Base-by-base conservation (phyloP, 768 basidiomycete genomes). In the Astraeus odoratus region DNA sequence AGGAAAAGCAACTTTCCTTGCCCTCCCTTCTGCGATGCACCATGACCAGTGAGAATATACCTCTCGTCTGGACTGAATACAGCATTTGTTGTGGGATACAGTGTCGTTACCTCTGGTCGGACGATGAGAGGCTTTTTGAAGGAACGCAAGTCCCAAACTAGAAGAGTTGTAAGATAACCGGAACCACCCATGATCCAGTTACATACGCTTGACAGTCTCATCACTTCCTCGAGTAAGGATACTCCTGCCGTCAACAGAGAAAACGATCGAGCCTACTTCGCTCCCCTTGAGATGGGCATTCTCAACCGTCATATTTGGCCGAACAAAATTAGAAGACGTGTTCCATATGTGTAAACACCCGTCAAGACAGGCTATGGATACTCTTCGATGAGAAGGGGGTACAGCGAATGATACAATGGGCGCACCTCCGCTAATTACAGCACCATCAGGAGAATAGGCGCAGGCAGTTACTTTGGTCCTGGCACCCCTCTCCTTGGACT, bases 261-360 rank as follows among this genome's bases (percentile, higher is more conserved):
- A 98, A 10, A 80, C 78, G 36, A 98, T 57, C 1, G 89, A 88
- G 5, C 92, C 90, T 2, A 85, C 91, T 56, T 93, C 90, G 1
- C 83, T 87, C 29, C 78, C 81, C 65, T 91, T 96, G 25, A 66
- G 67, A 60, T 98, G 96, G 4, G 95, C 95, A 29, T 77, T 82
- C 60, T 97, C 93, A 37, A 87, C 76, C 4, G 81, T 77, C 73
- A 86, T 76, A 56, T 83, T 89, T 13, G 96, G 94, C 52, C 96
- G 72, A 27, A 93, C 90, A 63, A 94, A 93, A 68, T 97, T 99
- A 23, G 90, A 88, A 35, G 72, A 85, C 16, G 91, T 77, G 54
- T 88, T 81, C 95, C 95, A 99, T 66, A 97, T 73, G 59, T 97
- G 91, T 45, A 98, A 57, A 8, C 92, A 83, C 3, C 96, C 96